phyloP scores from a whole-genome alignment of 75 land plant genomes.

The Chamaecyparis obtusa region DNA sequence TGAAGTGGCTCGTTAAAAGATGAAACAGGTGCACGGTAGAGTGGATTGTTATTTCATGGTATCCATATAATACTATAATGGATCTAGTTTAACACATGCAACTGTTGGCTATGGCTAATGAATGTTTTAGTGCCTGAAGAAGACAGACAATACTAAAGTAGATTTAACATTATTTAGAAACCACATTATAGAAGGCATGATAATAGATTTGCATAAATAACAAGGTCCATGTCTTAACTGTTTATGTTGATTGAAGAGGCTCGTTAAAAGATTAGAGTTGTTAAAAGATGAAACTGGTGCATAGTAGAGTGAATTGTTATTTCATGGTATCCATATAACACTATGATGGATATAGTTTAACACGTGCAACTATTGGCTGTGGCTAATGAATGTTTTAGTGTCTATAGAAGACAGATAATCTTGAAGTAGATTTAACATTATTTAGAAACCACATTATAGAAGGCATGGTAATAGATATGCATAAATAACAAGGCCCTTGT shows the following conservation, averaged over 20 bases:
- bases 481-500: background rate
- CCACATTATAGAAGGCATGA: no score
- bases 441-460: no score
- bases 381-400: background rate
- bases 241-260: background rate
- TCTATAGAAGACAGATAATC: background rate
- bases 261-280: no score
- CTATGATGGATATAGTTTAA: no score
- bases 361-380: no score
- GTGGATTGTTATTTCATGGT: background rate
- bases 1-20: background rate
- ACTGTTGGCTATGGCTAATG: no score
- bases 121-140: background rate
- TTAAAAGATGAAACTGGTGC: background rate
- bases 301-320: background rate
- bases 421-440: no score
- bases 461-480: no score
- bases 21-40: background rate
- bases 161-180: no score
- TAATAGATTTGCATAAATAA: no score
- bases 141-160: background rate
- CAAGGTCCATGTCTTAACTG: background rate
- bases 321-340: background rate
- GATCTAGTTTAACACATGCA: no score
- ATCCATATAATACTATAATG: no score